Percentiles rank a stretch among this genome's conserved stretches.
Evolutionary conservation across 192 early-diverging fungal genomes (phyloP).

Genomic region (Coemansia sp.): DNA sequence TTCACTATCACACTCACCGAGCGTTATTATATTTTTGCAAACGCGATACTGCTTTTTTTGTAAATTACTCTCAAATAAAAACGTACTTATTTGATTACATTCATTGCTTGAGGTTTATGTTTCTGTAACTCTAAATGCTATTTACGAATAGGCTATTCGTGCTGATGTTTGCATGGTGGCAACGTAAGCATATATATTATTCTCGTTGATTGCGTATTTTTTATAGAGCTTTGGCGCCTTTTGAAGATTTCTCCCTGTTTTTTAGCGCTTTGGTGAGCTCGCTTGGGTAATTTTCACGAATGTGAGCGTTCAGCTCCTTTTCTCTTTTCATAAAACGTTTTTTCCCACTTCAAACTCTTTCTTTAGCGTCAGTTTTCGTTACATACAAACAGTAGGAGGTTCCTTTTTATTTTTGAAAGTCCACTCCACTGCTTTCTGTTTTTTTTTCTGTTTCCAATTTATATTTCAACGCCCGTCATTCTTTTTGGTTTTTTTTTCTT

Average conservation of each 20-base stretch:
- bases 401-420: not conserved
- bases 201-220: too few relatives aligned
- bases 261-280: too few relatives aligned
- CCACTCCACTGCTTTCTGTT: not conserved
- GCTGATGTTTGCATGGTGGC: too few relatives aligned
- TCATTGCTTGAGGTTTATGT: too few relatives aligned
- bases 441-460: not conserved
- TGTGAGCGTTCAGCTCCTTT: too few relatives aligned
- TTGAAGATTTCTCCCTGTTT: not conserved
- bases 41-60: not conserved
- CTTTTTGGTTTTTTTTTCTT: conserved; percentile 13
- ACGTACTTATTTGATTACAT: not conserved
- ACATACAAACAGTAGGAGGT: too few relatives aligned
- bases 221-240: not conserved
- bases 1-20: not conserved
- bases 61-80: not conserved
- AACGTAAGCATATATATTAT: too few relatives aligned
- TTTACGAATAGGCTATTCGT: too few relatives aligned
- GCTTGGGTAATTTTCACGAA: too few relatives aligned
- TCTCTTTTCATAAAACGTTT: not conserved
- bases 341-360: too few relatives aligned
- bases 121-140: too few relatives aligned
- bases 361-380: too few relatives aligned
- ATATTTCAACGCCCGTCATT: not conserved
- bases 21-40: not conserved